These are phyloP conservation scores for Jackrogersella multiformis DNA, from an alignment of 495 filamentous ascomycete genomes.

Conservation along the genomic window DNA sequence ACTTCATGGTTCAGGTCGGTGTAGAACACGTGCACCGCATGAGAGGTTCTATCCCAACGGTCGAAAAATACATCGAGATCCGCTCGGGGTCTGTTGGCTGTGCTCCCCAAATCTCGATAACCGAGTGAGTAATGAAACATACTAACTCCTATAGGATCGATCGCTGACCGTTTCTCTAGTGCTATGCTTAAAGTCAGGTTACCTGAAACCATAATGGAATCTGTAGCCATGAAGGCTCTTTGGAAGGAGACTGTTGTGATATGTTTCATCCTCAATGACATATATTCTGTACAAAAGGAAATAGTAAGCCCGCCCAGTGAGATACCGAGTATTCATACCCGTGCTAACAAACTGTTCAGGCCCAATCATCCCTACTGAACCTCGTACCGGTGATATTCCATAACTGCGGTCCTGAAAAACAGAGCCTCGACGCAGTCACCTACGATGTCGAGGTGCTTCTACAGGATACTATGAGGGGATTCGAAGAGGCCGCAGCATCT, in stretches of 20 bases:
- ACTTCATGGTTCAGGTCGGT: constrained; percentile 44
- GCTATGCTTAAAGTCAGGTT: constrained; percentile 43
- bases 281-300: constrained; percentile 46
- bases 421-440: constrained; percentile 33
- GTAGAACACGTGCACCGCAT: constrained; percentile 40
- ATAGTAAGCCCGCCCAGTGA: constrained; percentile 35
- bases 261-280: constrained; percentile 45
- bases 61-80: constrained; percentile 40
- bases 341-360: constrained; percentile 14
- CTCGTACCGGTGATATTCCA: constrained; percentile 43
- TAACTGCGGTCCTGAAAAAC: constrained; percentile 25
- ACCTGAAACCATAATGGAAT: constrained; percentile 44
- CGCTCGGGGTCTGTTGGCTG: constrained; percentile 44
- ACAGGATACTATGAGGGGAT: constrained; percentile 27
- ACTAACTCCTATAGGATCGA: neutral
- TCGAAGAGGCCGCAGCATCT: constrained; percentile 33
- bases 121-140: constrained; percentile 36
- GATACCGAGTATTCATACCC: neutral
- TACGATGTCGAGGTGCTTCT: constrained; percentile 23
- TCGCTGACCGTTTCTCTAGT: constrained; percentile 22
- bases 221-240: constrained; percentile 36
- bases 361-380: constrained; percentile 41
- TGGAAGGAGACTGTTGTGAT: constrained; percentile 42
- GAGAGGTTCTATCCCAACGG: constrained; percentile 35
- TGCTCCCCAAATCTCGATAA: constrained; percentile 43